Conservation (phyloP, 1,284 basidiomycete genomes). For the Leccinum ambiguum region DNA sequence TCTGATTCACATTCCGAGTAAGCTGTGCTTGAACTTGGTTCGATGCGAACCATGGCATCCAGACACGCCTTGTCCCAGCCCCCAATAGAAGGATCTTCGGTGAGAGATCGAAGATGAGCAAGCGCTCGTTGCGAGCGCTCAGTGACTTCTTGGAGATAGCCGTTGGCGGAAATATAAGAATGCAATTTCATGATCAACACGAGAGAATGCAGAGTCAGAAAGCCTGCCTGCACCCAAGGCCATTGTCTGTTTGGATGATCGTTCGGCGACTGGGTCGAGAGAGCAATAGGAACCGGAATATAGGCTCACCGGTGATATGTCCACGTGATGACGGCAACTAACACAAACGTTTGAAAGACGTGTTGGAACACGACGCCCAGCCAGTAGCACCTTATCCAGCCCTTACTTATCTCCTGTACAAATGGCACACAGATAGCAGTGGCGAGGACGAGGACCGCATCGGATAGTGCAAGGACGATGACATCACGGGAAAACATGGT, state of each 20-base stretch:
- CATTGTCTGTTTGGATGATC: conserved; percentile 60
- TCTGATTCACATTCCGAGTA: conserved; percentile 29
- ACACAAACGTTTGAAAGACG: conserved; percentile 66
- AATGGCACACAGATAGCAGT: conserved; percentile 85
- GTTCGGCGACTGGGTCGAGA: conserved; percentile 1
- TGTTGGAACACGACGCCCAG: conserved; percentile 79
- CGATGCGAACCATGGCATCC: conserved; percentile 41
- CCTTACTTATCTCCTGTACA: conserved; percentile 70
- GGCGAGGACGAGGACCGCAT: conserved; percentile 76
- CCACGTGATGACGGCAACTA: conserved; percentile 77
- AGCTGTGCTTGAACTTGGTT: conserved; percentile 18
- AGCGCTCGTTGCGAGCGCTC: conserved; percentile 46
- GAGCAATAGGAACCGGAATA: conserved; percentile 1
- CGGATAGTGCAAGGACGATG: conserved; percentile 80
- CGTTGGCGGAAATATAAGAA: conserved; percentile 91
- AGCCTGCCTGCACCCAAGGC: conserved; percentile 99
- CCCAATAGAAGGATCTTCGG: conserved; percentile 45
- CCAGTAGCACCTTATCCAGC: conserved; percentile 81
- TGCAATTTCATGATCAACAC: conserved; percentile 97
- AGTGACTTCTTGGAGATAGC: conserved; percentile 69
- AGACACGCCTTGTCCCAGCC: conserved; percentile 62
- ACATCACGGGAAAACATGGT: conserved; percentile 88
- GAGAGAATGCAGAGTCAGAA: conserved; percentile 89
- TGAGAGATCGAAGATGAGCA: conserved; percentile 45
- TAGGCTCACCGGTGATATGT: conserved; percentile 68